Conservation (phyloP, 306 rosid genomes). For the Ochetophila trinervis region DNA sequence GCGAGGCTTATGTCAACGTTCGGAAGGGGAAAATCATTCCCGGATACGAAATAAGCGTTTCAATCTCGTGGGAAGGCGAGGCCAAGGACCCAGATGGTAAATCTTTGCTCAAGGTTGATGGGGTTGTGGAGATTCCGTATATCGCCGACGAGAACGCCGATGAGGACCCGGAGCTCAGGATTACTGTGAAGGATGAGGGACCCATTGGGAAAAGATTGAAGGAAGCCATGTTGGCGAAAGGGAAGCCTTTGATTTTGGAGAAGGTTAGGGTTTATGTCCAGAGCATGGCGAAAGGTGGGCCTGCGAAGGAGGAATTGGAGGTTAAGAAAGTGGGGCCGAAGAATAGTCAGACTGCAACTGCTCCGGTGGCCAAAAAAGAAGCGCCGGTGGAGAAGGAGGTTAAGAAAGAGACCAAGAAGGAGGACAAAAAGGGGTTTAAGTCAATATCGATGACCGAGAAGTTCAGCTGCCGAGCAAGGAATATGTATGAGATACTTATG, state of each 20-base stretch:
- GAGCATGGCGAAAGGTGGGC: slow-evolving; percentile 87
- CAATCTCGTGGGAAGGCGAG: slow-evolving; percentile 77
- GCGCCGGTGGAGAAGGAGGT: slow-evolving; percentile 22
- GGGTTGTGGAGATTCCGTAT: slow-evolving; percentile 80
- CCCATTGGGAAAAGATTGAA: slow-evolving; percentile 64
- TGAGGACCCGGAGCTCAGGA: slow-evolving; percentile 84
- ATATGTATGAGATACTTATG: slow-evolving; percentile 84
- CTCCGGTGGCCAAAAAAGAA: neutral
- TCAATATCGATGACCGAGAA: slow-evolving; percentile 74
- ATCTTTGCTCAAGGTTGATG: slow-evolving; percentile 66
- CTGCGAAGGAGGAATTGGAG: slow-evolving; percentile 77
- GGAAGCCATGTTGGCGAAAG: slow-evolving; percentile 76
- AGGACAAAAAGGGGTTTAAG: slow-evolving; percentile 58
- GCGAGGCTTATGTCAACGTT: slow-evolving; percentile 87
- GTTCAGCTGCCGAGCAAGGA: slow-evolving; percentile 76
- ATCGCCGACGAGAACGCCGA: slow-evolving; percentile 93
- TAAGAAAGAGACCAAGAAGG: slow-evolving; percentile 34
- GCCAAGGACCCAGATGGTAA: slow-evolving; percentile 56
- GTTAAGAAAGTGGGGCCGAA: slow-evolving; percentile 48
- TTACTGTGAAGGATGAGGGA: slow-evolving; percentile 76
- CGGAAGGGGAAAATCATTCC: slow-evolving; percentile 95
- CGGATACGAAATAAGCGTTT: slow-evolving; percentile 77
- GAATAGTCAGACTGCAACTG: slow-evolving; percentile 13
- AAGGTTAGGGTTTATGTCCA: slow-evolving; percentile 72
- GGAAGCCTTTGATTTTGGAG: slow-evolving; percentile 73